Evolutionary conservation across 495 filamentous ascomycete species (phyloP).

Genomic region (Cenococcum geophilum): DNA sequence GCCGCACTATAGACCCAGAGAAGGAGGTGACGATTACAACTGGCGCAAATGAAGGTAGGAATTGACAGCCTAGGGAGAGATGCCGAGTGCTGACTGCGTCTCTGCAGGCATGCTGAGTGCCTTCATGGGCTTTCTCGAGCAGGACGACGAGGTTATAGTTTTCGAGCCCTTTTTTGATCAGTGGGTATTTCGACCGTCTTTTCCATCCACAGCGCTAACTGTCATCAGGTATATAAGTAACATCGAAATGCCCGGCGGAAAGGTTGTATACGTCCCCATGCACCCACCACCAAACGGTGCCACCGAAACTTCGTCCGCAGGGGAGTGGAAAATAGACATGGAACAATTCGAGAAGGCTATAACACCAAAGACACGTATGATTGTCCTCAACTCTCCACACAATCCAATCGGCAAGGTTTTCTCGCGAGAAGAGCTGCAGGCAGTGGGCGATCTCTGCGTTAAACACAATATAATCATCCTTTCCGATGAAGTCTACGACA

Average conservation of each 20-base stretch:
- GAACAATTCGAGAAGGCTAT: slow-evolving; percentile 77
- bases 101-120: slow-evolving; percentile 74
- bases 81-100: background rate
- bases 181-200: slow-evolving; percentile 19
- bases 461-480: slow-evolving; percentile 93
- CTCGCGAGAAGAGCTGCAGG: slow-evolving; percentile 71
- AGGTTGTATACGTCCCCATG: slow-evolving; percentile 86
- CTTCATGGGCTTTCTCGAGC: slow-evolving; percentile 95
- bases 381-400: slow-evolving; percentile 80
- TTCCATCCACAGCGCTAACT: too few relatives aligned
- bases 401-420: slow-evolving; percentile 97
- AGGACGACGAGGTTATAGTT: slow-evolving; percentile 91
- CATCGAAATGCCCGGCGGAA: slow-evolving; percentile 95
- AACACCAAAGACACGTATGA: slow-evolving; percentile 84
- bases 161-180: slow-evolving; percentile 99
- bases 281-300: slow-evolving; percentile 84
- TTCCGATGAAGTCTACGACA: slow-evolving; percentile 93
- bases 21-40: slow-evolving; percentile 93
- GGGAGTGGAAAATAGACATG: slow-evolving; percentile 84
- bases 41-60: slow-evolving; percentile 83
- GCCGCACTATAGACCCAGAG: slow-evolving; percentile 70
- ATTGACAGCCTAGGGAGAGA: background rate
- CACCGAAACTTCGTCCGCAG: slow-evolving; percentile 69
- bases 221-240: slow-evolving; percentile 63
- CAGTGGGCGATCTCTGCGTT: slow-evolving; percentile 83